Percentiles rank a stretch among this genome's conserved stretches.
Conservation (phyloP, 768 basidiomycete species). For the Pleurotus giganteus region DNA sequence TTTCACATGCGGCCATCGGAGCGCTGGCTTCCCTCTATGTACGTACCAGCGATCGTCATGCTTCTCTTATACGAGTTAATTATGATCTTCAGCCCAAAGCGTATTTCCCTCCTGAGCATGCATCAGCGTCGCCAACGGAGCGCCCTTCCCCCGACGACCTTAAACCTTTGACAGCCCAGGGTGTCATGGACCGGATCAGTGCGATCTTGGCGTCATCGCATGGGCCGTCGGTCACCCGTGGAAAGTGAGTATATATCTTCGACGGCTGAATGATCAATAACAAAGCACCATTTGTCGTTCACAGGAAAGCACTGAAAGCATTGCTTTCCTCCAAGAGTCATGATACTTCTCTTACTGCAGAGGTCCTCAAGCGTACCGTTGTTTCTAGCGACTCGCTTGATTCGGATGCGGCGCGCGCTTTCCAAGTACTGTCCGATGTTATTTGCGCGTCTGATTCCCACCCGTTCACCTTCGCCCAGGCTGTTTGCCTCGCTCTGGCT, state of each 20-base stretch:
- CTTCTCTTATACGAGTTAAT: background rate
- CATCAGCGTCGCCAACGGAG: conserved; percentile 65
- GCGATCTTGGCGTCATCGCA: conserved; percentile 68
- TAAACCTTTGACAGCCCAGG: conserved; percentile 50
- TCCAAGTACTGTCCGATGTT: conserved; percentile 74
- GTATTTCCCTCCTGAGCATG: conserved; percentile 61
- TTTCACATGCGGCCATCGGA: conserved; percentile 83
- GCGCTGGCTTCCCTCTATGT: conserved; percentile 88
- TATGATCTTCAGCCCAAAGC: conserved; percentile 61
- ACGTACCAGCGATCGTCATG: conserved; percentile 33
- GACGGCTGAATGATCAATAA: background rate
- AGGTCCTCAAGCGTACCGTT: conserved; percentile 67
- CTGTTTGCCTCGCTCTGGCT: conserved; percentile 73
- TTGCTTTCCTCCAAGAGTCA: conserved; percentile 57
- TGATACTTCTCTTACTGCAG: conserved; percentile 58
- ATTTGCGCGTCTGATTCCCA: conserved; percentile 53
- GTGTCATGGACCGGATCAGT: conserved; percentile 62
- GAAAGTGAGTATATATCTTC: conserved; percentile 51
- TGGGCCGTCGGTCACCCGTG: conserved; percentile 46
- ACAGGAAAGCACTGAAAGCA: conserved; percentile 74
- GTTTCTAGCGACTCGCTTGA: conserved; percentile 53
- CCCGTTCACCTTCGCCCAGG: conserved; percentile 71
- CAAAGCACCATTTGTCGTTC: conserved; percentile 10
- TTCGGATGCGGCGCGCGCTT: conserved; percentile 64
- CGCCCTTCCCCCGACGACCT: conserved; percentile 45